Percentiles rank a stretch among this genome's conserved stretches.
Conservation (phyloP, 2,329 filamentous ascomycete genomes). For the Hymenoscyphus occultus region DNA sequence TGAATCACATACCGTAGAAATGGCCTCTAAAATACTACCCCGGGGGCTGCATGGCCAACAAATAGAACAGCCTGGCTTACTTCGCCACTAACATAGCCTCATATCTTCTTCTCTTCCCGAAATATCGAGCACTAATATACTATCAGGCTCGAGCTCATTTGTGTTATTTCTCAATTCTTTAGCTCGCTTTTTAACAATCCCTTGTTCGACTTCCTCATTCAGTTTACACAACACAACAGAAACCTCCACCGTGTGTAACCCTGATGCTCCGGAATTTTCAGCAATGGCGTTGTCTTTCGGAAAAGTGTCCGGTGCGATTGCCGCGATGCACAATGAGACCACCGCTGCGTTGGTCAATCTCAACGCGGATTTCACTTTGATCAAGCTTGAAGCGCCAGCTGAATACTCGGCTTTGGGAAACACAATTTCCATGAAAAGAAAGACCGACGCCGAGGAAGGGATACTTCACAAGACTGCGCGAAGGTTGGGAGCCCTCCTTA, state of each 20-base stretch:
- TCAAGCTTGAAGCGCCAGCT: constrained; percentile 41
- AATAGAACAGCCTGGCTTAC: not conserved
- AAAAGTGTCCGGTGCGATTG: not conserved
- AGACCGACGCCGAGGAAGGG: constrained; percentile 40
- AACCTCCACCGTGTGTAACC: not conserved
- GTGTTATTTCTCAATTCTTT: not conserved
- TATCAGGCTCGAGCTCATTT: not conserved
- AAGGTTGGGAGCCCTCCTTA: constrained; percentile 42
- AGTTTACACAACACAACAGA: no score
- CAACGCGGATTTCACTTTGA: constrained; percentile 44
- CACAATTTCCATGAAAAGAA: constrained; percentile 34
- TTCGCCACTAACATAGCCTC: not conserved
- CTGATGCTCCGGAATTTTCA: not conserved
- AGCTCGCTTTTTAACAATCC: no score
- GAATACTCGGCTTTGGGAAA: constrained; percentile 38
- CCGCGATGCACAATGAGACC: constrained; percentile 14
- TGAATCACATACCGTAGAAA: no score
- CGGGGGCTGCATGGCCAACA: not conserved
- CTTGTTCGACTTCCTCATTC: no score
- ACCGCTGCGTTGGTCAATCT: constrained; percentile 33
- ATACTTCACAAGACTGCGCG: constrained; percentile 39
- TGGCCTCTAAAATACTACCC: no score
- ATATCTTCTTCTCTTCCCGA: not conserved
- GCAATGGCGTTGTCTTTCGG: not conserved
- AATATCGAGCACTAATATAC: no score